Evolutionary conservation across 768 basidiomycete species (phyloP), one percentile per base, ranked within the genome.

Genomic region (Podaxis mareebaensis): DNA sequence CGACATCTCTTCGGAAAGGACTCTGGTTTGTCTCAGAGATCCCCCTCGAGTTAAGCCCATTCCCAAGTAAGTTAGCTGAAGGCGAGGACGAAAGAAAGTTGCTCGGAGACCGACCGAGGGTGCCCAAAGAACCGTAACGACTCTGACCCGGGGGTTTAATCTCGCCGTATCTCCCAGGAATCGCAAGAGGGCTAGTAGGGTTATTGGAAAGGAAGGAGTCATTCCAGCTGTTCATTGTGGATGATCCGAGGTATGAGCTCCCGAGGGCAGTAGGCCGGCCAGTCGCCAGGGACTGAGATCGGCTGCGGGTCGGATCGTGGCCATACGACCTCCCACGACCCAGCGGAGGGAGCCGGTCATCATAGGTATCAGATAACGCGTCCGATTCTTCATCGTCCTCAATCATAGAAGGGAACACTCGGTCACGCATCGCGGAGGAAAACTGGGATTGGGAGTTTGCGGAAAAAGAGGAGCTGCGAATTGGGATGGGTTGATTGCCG

Each of bases 1-100:
- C 86, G 17, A 94, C 89, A 72, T 95, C 91, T 24, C 92, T 79
- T n/a, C 91, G 85, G 71, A 95, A 94, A 0, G 92, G 93, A 66
- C 85, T 88, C 84, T 92, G 90, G 72, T 93, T 94, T 33, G 91
- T 90, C 46, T 85, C 74, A 61, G 78, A 76, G n/a, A 62, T 54
- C 26, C 61, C 54, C 6, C 42, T 28, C 17, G 53, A 36, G 22
- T 38, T 46, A 74, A 77, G 76, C 68, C 79, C 83, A 74, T 83
- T 85, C 69, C 78, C 75, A 64, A 73, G 71, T 68, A 75, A 69
- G 66, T 78, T 78, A 68, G 78, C 74, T 64, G 80, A 78, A 52
- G 81, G 83, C 69, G 83, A 83, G 65, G 78, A 73, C 65, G 76
- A 74, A 66, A 78, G 76, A 66, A 82, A 79, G 76, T 82, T 81